phyloP scores from a whole-genome alignment of 176 grass and related monocot genomes.

The Chrysopogon serrulatus region DNA sequence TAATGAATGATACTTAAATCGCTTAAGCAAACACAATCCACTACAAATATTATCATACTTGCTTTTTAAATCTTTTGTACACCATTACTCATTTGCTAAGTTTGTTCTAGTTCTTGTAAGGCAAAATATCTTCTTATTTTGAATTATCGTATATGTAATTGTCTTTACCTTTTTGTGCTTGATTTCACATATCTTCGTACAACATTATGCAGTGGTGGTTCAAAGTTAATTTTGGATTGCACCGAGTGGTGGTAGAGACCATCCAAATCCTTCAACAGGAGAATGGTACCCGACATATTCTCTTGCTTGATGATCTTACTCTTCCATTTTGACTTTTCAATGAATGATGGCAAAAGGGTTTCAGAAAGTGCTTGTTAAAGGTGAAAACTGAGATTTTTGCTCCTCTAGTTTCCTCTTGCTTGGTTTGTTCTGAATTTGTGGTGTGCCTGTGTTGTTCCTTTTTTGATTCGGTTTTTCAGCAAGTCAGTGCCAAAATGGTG shows the following conservation, averaged over 20 bases:
- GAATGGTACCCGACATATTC: conserved; percentile 81
- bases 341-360: too few relatives aligned
- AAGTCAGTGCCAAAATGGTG: too few relatives aligned
- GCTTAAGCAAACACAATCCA: too few relatives aligned
- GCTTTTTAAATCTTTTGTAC: background rate
- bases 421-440: too few relatives aligned
- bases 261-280: conserved; percentile 64
- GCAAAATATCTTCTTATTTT: background rate
- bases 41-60: too few relatives aligned
- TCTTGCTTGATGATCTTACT: conserved; percentile 18
- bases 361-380: too few relatives aligned
- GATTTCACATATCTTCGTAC: too few relatives aligned
- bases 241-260: conserved; percentile 95
- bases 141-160: background rate
- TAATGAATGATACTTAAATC: too few relatives aligned
- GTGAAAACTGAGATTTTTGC: too few relatives aligned
- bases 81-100: background rate
- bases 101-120: background rate
- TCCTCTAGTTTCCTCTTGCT: too few relatives aligned
- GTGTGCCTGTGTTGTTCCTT: too few relatives aligned
- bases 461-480: too few relatives aligned
- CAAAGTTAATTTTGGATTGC: conserved; percentile 98
- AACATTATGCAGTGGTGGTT: conserved; percentile 59
- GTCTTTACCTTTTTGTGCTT: background rate
- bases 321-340: conserved; percentile 16